Evolutionary conservation across 345 rosid genomes (phyloP).

Genomic region (Sonneratia caseolaris): DNA sequence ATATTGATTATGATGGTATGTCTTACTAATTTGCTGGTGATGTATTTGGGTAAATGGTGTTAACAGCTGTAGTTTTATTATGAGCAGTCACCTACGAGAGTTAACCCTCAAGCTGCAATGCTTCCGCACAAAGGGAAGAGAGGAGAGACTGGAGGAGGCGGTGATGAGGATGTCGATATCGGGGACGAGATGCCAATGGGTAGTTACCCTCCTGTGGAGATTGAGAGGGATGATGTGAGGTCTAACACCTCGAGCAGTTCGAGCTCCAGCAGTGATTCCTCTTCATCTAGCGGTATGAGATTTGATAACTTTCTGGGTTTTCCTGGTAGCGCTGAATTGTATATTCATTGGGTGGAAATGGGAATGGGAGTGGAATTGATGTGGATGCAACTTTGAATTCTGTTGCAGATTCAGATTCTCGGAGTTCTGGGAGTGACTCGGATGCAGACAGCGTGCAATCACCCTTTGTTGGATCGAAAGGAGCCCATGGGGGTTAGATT

Average conservation of each 20-base stretch:
- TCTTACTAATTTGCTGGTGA: not conserved
- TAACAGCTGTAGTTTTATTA: not conserved
- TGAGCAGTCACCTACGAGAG: slow-evolving; percentile 17
- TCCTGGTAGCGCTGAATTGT: not conserved
- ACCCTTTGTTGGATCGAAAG: slow-evolving; percentile 24
- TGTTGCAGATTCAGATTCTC: slow-evolving; percentile 28
- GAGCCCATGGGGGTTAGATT: slow-evolving; percentile 13
- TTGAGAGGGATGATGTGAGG: slow-evolving; percentile 31
- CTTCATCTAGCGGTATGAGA: slow-evolving; percentile 27
- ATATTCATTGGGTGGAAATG: not conserved
- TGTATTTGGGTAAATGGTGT: not conserved
- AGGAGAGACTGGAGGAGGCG: slow-evolving; percentile 16
- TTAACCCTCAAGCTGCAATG: slow-evolving; percentile 7
- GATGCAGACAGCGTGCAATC: slow-evolving; percentile 28
- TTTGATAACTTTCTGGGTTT: not conserved
- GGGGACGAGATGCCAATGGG: slow-evolving; percentile 33
- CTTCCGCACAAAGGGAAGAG: slow-evolving; percentile 7
- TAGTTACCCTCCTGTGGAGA: slow-evolving; percentile 34
- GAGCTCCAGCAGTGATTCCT: slow-evolving; percentile 22
- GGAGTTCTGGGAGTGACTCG: slow-evolving; percentile 32
- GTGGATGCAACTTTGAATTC: not conserved
- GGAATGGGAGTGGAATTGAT: not conserved
- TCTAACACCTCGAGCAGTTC: slow-evolving; percentile 25
- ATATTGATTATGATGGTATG: not conserved
- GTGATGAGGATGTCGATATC: slow-evolving; percentile 45